Evolutionary conservation across 441 rosid species (phyloP).

Genomic region (Brassica balearica): DNA sequence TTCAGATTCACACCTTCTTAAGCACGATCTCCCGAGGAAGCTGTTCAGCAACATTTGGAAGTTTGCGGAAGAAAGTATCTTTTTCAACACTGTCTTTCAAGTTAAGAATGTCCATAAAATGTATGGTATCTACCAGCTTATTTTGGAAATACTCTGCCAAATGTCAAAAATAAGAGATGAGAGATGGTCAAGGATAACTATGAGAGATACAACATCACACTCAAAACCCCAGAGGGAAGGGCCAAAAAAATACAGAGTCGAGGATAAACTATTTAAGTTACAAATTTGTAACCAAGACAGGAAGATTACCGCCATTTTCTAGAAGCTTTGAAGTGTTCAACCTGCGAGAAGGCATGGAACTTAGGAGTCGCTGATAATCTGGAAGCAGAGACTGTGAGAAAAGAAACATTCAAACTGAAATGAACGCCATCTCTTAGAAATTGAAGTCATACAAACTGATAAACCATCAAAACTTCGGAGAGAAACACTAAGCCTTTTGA

Average conservation of each 20-base stretch:
- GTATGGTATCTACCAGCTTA: conserved; percentile 99
- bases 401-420: conserved; percentile 52
- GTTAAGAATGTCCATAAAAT: conserved; percentile 96
- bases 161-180: conserved; percentile 23
- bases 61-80: conserved; percentile 97
- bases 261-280: neutral
- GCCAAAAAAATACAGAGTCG: neutral
- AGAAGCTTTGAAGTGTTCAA: conserved; percentile 92
- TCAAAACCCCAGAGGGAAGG: neutral
- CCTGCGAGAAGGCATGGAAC: conserved; percentile 99
- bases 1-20: conserved; percentile 72
- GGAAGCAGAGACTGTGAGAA: conserved; percentile 96
- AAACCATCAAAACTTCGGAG: conserved; percentile 15
- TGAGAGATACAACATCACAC: conserved; percentile 10
- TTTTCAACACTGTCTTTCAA: conserved; percentile 96
- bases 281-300: conserved; percentile 28
- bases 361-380: conserved; percentile 99
- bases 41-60: conserved; percentile 96
- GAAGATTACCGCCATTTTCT: conserved; percentile 88
- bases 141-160: conserved; percentile 97
- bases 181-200: neutral
- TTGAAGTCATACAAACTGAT: conserved; percentile 3
- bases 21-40: conserved; percentile 98
- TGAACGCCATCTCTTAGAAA: conserved; percentile 46
- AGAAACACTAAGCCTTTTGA: conserved; percentile 19